These are phyloP conservation scores for Aspergillus taichungensis DNA, from an alignment of 495 filamentous ascomycete genomes.

Conservation along the genomic window DNA sequence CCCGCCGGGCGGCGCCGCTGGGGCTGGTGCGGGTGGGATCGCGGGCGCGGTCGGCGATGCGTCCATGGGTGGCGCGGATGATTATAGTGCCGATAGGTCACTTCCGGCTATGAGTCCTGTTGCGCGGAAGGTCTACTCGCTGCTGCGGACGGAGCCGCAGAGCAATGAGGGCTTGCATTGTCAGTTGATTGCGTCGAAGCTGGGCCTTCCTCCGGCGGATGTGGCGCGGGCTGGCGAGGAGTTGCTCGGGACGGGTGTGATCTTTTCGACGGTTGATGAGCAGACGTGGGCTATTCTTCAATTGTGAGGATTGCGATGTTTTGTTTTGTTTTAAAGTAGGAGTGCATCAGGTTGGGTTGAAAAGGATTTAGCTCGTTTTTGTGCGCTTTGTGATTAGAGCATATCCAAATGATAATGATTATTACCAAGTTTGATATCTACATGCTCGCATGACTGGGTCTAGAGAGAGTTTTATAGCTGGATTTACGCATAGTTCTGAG, in stretches of 20 bases:
- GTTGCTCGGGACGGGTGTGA: constrained; percentile 58
- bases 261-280: constrained; percentile 90
- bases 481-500: too few species aligned
- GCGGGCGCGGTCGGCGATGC: constrained; percentile 26
- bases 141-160: constrained; percentile 52
- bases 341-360: neutral
- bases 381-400: too few species aligned
- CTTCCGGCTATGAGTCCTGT: constrained; percentile 43
- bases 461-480: too few species aligned
- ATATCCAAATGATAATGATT: too few species aligned
- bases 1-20: constrained; percentile 36
- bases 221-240: constrained; percentile 71
- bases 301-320: constrained; percentile 26
- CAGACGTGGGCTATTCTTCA: constrained; percentile 67
- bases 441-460: too few species aligned
- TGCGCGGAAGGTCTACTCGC: constrained; percentile 60
- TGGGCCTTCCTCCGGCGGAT: constrained; percentile 54
- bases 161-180: constrained; percentile 74
- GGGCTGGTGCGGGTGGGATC: constrained; percentile 18
- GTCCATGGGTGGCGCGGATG: constrained; percentile 33
- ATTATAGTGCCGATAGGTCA: constrained; percentile 17
- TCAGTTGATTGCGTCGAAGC: constrained; percentile 57
- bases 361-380: neutral
- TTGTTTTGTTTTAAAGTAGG: neutral
- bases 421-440: too few species aligned